Evolutionary conservation across 2,329 filamentous ascomycete genomes (phyloP).

Genomic region (Alternaria conjuncta): DNA sequence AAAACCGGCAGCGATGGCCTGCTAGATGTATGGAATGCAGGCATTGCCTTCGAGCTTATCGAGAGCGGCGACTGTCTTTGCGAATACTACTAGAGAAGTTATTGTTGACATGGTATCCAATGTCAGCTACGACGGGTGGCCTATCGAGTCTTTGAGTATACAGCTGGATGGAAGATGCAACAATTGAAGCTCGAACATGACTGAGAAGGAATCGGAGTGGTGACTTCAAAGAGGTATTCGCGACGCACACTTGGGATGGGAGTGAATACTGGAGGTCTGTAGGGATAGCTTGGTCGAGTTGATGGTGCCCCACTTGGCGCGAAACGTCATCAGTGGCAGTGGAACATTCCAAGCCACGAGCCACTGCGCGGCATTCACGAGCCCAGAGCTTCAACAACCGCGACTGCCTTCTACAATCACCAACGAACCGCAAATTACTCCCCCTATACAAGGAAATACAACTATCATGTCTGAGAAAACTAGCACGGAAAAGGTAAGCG

Average conservation of each 20-base stretch:
- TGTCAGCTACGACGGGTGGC: neutral
- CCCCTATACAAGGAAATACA: no score
- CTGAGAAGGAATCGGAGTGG: neutral
- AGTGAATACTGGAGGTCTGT: neutral
- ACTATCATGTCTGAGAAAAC: no score
- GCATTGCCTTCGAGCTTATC: neutral
- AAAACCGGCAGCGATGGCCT: neutral
- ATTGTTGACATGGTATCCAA: neutral
- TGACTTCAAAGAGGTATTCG: neutral
- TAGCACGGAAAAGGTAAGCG: slow-evolving; percentile 16
- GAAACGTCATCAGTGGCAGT: slow-evolving; percentile 23
- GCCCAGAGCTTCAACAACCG: slow-evolving; percentile 4
- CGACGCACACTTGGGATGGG: neutral
- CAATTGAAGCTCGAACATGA: neutral
- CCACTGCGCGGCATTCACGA: slow-evolving; percentile 12
- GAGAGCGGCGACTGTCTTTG: neutral
- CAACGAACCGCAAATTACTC: neutral
- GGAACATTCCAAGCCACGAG: slow-evolving; percentile 15
- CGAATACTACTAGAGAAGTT: neutral
- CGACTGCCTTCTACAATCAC: neutral
- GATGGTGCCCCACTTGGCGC: slow-evolving; percentile 15
- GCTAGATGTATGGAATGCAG: neutral
- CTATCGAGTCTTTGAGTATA: neutral
- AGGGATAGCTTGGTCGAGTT: neutral
- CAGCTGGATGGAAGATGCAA: neutral